Conservation (phyloP, 2,329 filamentous ascomycete species). For the Elsinoe arachidis region DNA sequence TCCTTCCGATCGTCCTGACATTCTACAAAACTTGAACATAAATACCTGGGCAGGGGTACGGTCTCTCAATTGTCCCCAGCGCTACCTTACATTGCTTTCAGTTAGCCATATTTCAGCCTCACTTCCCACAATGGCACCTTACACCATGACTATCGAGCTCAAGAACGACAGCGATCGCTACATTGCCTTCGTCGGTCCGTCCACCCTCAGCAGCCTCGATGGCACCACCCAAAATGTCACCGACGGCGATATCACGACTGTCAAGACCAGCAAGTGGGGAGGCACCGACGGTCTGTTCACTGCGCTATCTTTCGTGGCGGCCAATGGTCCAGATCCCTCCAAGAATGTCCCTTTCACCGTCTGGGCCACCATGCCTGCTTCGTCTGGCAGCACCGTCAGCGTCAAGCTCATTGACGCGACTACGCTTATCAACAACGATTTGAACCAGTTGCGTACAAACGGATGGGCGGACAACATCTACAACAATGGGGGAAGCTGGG, state of each 20-base stretch:
- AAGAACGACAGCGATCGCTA: neutral
- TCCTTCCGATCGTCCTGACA: no score
- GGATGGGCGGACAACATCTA: neutral
- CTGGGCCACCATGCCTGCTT: neutral
- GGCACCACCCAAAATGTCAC: neutral
- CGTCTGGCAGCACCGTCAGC: neutral
- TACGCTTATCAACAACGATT: neutral
- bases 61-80: no score
- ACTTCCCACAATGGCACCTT: slow-evolving; percentile 28
- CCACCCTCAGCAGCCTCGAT: neutral
- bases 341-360: neutral
- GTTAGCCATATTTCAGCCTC: slow-evolving; percentile 13
- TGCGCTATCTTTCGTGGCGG: neutral
- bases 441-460: neutral
- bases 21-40: no score
- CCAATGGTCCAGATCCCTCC: neutral
- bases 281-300: neutral
- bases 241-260: neutral
- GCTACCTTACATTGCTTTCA: no score
- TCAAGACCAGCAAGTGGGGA: neutral
- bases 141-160: neutral
- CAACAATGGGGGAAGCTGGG: neutral
- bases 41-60: no score
- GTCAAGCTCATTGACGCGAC: neutral
- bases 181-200: neutral